These are phyloP conservation scores for Discostella pseudostelligera DNA, from an alignment of 108 stramenopile genomes.

Conservation along the genomic window DNA sequence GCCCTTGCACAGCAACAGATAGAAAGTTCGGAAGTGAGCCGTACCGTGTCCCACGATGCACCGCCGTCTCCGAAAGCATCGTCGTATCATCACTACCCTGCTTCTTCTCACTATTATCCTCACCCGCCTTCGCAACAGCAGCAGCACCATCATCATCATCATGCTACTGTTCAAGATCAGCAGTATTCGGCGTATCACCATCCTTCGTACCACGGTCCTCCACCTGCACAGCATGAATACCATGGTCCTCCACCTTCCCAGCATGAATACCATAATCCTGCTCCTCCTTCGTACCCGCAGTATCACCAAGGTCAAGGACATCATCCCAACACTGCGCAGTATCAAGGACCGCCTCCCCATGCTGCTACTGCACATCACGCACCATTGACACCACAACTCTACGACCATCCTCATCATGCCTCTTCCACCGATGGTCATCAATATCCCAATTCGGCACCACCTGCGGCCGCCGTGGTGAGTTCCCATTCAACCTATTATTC, in stretches of 20 bases:
- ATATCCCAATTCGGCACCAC: neutral
- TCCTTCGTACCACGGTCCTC: neutral
- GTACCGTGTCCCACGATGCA: slow-evolving; percentile 17
- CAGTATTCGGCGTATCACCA: neutral
- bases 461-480: slow-evolving; percentile 2
- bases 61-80: too few species aligned
- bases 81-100: neutral
- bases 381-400: neutral
- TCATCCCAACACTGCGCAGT: neutral
- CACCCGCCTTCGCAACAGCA: too few species aligned
- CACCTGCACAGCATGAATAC: neutral
- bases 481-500: slow-evolving; percentile 7
- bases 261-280: neutral
- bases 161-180: neutral
- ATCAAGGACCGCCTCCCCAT: neutral
- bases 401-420: neutral
- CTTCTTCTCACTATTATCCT: neutral
- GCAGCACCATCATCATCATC: neutral
- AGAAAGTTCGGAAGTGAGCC: neutral
- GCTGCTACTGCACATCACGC: neutral
- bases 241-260: neutral
- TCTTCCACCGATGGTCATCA: neutral
- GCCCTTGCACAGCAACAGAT: neutral
- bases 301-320: neutral
- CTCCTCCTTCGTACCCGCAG: too few species aligned